Evolutionary conservation across 768 basidiomycete species (phyloP), one percentile per base, ranked within the genome.

Genomic region (Tulasnella sp.): DNA sequence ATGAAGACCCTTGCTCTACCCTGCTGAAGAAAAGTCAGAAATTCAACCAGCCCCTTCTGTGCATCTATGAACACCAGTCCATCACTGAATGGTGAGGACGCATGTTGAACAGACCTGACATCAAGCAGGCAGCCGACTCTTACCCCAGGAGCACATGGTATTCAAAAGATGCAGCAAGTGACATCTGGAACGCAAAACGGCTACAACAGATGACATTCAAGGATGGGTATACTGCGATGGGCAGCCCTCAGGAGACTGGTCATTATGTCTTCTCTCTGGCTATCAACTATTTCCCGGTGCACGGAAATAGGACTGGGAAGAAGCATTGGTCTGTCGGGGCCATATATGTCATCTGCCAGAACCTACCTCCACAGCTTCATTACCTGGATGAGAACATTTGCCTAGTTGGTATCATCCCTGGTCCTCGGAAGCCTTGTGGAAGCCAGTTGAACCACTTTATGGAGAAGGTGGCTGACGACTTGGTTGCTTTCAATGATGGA

Each of bases 211-310:
- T 46, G 17, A 12, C 15, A 6, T 39, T 17, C 8, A 46, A 21
- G 12, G 37, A 45, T 27, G 37, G 37, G 23, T 8, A 25, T 7
- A 8, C 50, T 6, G 6, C 21, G 32, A n/a, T 14, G 14, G 34
- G 32, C 7, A 6, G 32, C 15, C 7, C 21, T 5, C 21, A 11
- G 19, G 14, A 12, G 14, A 36, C 40, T 9, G 34, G 31, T 29
- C 21, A 32, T 15, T 45, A 43, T 21, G 19, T 66, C 2, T 73
- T 74, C 49, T 58, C 62, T 0, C 60, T 74, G 0, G 58, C 63
- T 21, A 48, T 70, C 9, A 69, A 75, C 55, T 70, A 64, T 42
- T 73, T 73, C 65, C 72, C 73, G 50, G 67, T 69, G 0, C 57
- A 62, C 11, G 62, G 62, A 0, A 71, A 68, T 60, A 65, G 59